Percentiles rank a stretch among this genome's conserved stretches.
These are phyloP conservation scores for Euphorbia tirucalli DNA, from an alignment of 345 rosid genomes.

Conservation along the genomic window DNA sequence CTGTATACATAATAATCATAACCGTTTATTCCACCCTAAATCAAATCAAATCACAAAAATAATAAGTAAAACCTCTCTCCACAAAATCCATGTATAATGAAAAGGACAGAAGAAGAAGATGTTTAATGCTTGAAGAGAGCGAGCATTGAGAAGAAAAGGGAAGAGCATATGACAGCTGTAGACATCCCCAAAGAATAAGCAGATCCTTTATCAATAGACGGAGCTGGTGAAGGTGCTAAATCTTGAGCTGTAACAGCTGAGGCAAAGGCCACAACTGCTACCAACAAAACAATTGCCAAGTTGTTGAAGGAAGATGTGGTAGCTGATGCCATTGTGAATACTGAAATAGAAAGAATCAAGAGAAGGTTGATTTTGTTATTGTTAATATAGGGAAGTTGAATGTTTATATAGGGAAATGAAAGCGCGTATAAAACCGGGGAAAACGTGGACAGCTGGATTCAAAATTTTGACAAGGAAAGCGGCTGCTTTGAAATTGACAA, in stretches of 20 bases:
- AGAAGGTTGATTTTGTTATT: not conserved
- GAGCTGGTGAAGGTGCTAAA: slow-evolving; percentile 12
- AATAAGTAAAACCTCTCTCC: too few relatives aligned
- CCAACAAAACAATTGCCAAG: slow-evolving; percentile 2
- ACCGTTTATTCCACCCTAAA: too few relatives aligned
- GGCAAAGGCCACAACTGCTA: slow-evolving; percentile 5
- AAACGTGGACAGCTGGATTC: slow-evolving; percentile 23
- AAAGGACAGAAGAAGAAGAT: not conserved
- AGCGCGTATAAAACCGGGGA: not conserved
- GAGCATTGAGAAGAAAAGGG: slow-evolving; percentile 1
- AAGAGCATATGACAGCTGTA: not conserved
- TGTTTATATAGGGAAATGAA: not conserved
- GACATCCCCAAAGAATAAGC: slow-evolving; percentile 1
- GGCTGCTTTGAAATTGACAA: not conserved
- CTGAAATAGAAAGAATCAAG: not conserved
- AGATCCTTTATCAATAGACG: slow-evolving; percentile 9
- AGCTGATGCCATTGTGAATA: slow-evolving; percentile 1
- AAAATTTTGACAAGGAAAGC: slow-evolving; percentile 10
- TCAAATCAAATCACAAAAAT: too few relatives aligned
- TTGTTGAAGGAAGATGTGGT: not conserved
- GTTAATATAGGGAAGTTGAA: not conserved
- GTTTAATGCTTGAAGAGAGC: slow-evolving; percentile 8
- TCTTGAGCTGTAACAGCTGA: slow-evolving; percentile 10
- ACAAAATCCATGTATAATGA: too few relatives aligned
- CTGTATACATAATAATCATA: too few relatives aligned